Conservation (phyloP, 345 rosid species). For the Brassica juncea region DNA sequence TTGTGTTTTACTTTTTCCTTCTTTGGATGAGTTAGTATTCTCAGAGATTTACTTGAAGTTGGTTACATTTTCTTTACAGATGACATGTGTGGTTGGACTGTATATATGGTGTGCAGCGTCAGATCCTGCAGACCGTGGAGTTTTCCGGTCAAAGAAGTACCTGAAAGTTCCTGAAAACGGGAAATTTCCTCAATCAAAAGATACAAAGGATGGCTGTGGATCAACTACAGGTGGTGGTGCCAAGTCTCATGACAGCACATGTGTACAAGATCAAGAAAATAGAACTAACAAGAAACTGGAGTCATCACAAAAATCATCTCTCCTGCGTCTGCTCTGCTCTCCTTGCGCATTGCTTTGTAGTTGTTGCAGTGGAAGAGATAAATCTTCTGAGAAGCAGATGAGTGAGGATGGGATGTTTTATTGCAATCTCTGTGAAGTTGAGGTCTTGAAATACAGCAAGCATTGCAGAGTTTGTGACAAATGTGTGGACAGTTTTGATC, state of each 20-base stretch:
- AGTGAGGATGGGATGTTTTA: slow-evolving; percentile 98
- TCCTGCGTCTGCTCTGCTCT: slow-evolving; percentile 48
- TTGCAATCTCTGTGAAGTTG: slow-evolving; percentile 96
- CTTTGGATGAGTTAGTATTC: not conserved
- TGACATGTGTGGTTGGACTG: slow-evolving; percentile 71
- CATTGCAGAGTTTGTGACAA: slow-evolving; percentile 98
- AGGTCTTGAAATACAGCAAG: slow-evolving; percentile 98
- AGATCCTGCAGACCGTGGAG: slow-evolving; percentile 78
- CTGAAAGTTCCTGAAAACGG: slow-evolving; percentile 55
- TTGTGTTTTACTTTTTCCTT: too few relatives aligned
- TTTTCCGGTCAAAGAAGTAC: slow-evolving; percentile 79
- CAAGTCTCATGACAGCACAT: slow-evolving; percentile 54
- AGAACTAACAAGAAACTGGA: slow-evolving; percentile 43
- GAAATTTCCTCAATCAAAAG: slow-evolving; percentile 50
- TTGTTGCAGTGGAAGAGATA: slow-evolving; percentile 51
- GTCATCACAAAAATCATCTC: slow-evolving; percentile 46
- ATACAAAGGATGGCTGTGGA: slow-evolving; percentile 61
- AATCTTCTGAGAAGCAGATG: slow-evolving; percentile 66
- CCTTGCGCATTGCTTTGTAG: slow-evolving; percentile 74
- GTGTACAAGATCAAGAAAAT: slow-evolving; percentile 38
- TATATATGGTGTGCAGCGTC: slow-evolving; percentile 87
- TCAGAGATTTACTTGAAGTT: not conserved
- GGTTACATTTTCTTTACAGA: slow-evolving; percentile 44
- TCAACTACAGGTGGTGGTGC: slow-evolving; percentile 58
- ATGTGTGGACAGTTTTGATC: slow-evolving; percentile 89